Conservation (phyloP, 163 green algal genomes). For the Scenedesmus sp. region DNA sequence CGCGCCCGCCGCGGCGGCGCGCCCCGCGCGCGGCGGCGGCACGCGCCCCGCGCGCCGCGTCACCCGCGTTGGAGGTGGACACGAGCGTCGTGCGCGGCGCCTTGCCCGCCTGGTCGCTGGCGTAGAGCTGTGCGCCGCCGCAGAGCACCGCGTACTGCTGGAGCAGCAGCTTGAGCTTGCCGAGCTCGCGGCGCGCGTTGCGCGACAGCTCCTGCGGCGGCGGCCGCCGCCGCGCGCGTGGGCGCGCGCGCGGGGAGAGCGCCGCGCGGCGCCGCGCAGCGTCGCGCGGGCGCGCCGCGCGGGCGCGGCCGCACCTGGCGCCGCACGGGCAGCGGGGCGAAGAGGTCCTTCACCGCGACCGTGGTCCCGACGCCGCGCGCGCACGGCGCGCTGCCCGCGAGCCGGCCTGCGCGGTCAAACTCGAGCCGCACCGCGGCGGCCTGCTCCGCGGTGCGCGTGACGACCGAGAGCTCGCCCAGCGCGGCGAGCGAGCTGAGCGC, state of each 20-base stretch:
- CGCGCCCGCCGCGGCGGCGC: too few species aligned
- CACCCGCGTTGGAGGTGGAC: conserved; percentile 25
- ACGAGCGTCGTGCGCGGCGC: conserved; percentile 5
- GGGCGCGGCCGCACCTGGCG: conserved; percentile 52
- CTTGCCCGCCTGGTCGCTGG: conserved; percentile 23
- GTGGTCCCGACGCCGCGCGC: conserved; percentile 92
- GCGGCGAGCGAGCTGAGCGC: conserved; percentile 93
- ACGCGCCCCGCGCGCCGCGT: too few species aligned
- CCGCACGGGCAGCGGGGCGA: conserved; percentile 91
- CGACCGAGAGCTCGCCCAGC: conserved; percentile 79
- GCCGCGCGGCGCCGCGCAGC: background rate
- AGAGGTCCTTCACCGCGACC: conserved; percentile 84
- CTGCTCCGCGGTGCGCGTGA: conserved; percentile 78
- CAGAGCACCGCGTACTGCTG: conserved; percentile 46
- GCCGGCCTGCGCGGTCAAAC: conserved; percentile 74
- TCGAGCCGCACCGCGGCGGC: conserved; percentile 59
- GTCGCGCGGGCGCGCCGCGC: background rate
- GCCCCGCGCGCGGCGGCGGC: too few species aligned
- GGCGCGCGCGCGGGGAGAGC: background rate
- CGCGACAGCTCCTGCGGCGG: conserved; percentile 87
- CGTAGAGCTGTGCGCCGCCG: conserved; percentile 35
- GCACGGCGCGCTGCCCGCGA: conserved; percentile 50
- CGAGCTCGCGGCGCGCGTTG: conserved; percentile 89
- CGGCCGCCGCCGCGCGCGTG: too few species aligned
- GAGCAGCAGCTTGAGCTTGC: conserved; percentile 56